phyloP scores from a whole-genome alignment of 2,329 filamentous ascomycete species.

The Exophiala mesophila region DNA sequence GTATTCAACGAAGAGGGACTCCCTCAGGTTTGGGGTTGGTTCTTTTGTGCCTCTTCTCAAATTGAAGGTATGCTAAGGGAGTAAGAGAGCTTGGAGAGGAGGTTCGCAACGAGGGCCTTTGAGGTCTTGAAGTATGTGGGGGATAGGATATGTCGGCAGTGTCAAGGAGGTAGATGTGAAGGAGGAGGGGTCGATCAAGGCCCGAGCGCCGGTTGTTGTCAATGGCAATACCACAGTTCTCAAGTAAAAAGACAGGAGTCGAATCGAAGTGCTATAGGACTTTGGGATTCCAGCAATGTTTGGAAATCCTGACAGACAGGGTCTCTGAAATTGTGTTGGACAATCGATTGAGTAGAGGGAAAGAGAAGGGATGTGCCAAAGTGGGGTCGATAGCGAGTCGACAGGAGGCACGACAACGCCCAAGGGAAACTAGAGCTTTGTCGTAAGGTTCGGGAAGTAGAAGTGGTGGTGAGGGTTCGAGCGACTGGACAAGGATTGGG shows the following conservation, averaged over 20 bases:
- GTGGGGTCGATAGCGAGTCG: neutral
- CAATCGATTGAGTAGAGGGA: neutral
- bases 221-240: neutral
- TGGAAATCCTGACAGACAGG: neutral
- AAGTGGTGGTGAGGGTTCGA: neutral
- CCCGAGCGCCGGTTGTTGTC: conserved; percentile 10
- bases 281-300: neutral
- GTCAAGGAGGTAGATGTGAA: conserved; percentile 1
- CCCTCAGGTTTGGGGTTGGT: too few relatives aligned
- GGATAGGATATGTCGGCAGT: neutral
- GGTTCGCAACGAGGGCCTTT: too few relatives aligned
- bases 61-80: too few relatives aligned
- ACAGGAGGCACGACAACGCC: neutral
- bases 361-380: neutral
- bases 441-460: neutral
- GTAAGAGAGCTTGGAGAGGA: too few relatives aligned
- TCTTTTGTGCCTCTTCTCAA: too few relatives aligned
- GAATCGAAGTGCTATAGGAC: too few relatives aligned
- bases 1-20: too few relatives aligned
- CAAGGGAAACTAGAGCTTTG: neutral
- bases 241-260: too few relatives aligned
- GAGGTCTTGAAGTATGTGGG: too few relatives aligned
- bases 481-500: neutral
- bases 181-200: conserved; percentile 5
- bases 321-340: neutral